Percentiles rank a stretch among this genome's conserved stretches.
These are phyloP conservation scores for Macadamia tetraphylla DNA, from an alignment of 164 flowering plant genomes.

Conservation along the genomic window DNA sequence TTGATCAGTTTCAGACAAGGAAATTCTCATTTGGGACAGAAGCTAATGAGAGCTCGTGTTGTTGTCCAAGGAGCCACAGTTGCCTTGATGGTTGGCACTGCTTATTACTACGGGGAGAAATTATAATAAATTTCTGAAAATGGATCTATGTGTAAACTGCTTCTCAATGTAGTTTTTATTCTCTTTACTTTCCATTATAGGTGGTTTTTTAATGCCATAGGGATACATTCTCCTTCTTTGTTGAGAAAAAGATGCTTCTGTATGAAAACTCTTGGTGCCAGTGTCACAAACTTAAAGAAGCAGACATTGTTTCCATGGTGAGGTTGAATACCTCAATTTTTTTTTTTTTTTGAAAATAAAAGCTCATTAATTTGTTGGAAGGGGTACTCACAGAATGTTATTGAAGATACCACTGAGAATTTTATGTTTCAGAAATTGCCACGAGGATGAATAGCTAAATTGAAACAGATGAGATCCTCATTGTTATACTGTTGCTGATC, in stretches of 20 bases:
- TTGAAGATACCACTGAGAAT: neutral
- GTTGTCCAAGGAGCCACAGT: conserved; percentile 91
- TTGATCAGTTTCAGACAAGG: conserved; percentile 84
- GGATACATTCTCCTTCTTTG: neutral
- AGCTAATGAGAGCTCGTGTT: conserved; percentile 89
- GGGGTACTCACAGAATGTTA: neutral
- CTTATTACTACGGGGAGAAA: conserved; percentile 64
- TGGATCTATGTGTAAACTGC: neutral
- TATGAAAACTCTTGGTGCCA: neutral
- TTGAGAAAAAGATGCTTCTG: neutral
- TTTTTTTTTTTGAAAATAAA: neutral
- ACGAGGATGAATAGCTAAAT: neutral
- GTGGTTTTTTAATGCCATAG: neutral
- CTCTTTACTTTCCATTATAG: neutral
- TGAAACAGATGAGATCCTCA: neutral
- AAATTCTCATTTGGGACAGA: conserved; percentile 85
- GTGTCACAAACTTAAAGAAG: too few relatives aligned
- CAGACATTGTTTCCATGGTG: neutral
- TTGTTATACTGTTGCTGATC: neutral
- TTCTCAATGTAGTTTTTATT: neutral
- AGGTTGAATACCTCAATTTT: neutral
- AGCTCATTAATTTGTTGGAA: neutral
- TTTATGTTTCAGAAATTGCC: neutral
- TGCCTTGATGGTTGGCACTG: conserved; percentile 89
- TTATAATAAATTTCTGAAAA: conserved; percentile 12